Conservation (phyloP, 2,329 filamentous ascomycete species). For the Trichothecium roseum region DNA sequence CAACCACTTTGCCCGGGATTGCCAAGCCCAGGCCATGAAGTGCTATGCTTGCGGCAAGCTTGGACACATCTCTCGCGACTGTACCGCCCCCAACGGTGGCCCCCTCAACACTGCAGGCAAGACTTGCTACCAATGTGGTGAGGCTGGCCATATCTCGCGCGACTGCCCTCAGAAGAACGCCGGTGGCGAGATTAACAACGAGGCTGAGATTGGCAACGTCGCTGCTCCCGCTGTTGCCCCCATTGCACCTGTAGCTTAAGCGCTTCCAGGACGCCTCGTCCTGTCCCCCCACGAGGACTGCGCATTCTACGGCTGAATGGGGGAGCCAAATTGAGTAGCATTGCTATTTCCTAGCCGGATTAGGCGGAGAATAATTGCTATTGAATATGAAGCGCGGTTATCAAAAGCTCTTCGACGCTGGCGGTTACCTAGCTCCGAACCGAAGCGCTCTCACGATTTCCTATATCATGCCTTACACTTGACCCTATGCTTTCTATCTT, state of each 20-base stretch:
- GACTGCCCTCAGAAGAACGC: conserved; percentile 73
- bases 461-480: conserved; percentile 2
- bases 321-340: neutral
- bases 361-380: neutral
- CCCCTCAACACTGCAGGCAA: conserved; percentile 93
- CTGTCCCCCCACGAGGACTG: neutral
- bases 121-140: conserved; percentile 96
- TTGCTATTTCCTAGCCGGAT: conserved; percentile 6
- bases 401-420: neutral
- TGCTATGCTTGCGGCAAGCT: conserved; percentile 96
- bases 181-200: conserved; percentile 36
- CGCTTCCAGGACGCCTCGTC: conserved; percentile 7
- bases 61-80: conserved; percentile 86
- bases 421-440: neutral
- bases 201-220: conserved; percentile 32
- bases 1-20: conserved; percentile 97
- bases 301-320: too few relatives aligned
- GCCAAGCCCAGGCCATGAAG: conserved; percentile 97
- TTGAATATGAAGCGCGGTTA: neutral
- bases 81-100: conserved; percentile 91
- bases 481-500: conserved; percentile 2
- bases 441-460: neutral
- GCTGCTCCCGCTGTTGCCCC: conserved; percentile 36
- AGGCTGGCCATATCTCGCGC: conserved; percentile 90
- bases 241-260: conserved; percentile 29